phyloP scores from a whole-genome alignment of 331 rosid genomes.

The Ulmus americana region DNA sequence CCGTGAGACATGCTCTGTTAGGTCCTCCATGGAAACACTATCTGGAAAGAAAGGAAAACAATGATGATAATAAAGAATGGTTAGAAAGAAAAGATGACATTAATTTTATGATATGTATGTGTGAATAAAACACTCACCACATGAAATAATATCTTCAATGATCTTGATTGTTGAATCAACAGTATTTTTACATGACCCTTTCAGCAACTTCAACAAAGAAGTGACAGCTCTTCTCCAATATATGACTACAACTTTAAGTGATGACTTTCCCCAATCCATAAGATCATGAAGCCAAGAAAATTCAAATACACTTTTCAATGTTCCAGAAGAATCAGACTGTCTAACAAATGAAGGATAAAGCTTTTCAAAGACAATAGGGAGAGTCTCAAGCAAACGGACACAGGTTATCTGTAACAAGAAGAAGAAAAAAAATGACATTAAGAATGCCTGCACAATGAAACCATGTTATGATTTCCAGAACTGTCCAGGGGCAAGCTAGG shows the following conservation, averaged over 20 bases:
- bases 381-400: conserved; percentile 83
- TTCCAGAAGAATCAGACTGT: conserved; percentile 30
- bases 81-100: neutral
- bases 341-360: conserved; percentile 28
- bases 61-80: conserved; percentile 12
- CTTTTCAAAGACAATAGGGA: conserved; percentile 64
- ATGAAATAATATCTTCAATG: conserved; percentile 60
- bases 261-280: conserved; percentile 85
- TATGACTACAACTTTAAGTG: conserved; percentile 69
- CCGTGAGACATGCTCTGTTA: conserved; percentile 56
- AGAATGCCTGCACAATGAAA: conserved; percentile 18
- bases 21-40: conserved; percentile 48
- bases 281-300: conserved; percentile 74
- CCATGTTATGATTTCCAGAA: neutral
- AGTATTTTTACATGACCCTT: conserved; percentile 41
- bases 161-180: conserved; percentile 37
- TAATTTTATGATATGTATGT: neutral
- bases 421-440: conserved; percentile 24
- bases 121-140: conserved; percentile 46
- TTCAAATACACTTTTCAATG: conserved; percentile 33
- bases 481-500: neutral
- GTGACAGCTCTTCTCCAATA: conserved; percentile 74
- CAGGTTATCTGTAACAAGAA: conserved; percentile 86
- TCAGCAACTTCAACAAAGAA: conserved; percentile 56
- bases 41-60: conserved; percentile 41